These are phyloP conservation scores for Drosera spatulata DNA, from an alignment of 179 eudicot genomes.

Conservation along the genomic window DNA sequence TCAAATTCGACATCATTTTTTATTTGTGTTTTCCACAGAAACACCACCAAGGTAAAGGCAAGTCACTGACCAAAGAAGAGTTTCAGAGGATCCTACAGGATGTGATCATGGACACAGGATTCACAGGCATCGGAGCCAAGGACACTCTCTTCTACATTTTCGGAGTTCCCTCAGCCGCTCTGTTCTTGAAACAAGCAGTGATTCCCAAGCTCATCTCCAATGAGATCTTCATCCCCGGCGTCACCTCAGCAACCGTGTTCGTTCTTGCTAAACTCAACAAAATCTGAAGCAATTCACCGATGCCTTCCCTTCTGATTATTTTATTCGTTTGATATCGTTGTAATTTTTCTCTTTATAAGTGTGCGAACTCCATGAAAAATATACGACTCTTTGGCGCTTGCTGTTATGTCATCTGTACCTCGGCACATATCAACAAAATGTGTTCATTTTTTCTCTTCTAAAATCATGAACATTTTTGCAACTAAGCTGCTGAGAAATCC, in stretches of 20 bases:
- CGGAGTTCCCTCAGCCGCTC: not conserved
- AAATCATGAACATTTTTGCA: too few relatives aligned
- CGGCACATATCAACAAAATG: too few relatives aligned
- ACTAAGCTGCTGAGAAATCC: too few relatives aligned
- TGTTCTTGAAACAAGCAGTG: not conserved
- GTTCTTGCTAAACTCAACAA: not conserved
- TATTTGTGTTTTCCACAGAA: too few relatives aligned
- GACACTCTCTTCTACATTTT: not conserved
- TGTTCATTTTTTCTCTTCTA: too few relatives aligned
- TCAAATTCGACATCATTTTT: too few relatives aligned
- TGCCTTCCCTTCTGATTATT: not conserved
- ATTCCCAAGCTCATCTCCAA: not conserved
- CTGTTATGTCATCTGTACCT: too few relatives aligned
- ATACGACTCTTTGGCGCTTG: too few relatives aligned
- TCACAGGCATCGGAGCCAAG: not conserved
- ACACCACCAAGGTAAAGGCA: not conserved
- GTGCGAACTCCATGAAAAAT: too few relatives aligned
- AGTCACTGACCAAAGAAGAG: slow-evolving; percentile 1
- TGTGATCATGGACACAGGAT: not conserved
- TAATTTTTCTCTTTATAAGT: too few relatives aligned
- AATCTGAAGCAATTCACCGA: not conserved
- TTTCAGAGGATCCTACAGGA: not conserved
- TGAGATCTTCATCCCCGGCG: not conserved
- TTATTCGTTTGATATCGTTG: too few relatives aligned
- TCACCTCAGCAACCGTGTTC: not conserved